Percentiles rank a stretch among this genome's conserved stretches.
Evolutionary conservation across 148 eudicot species (phyloP).

Genomic region (Agrostemma githago): DNA sequence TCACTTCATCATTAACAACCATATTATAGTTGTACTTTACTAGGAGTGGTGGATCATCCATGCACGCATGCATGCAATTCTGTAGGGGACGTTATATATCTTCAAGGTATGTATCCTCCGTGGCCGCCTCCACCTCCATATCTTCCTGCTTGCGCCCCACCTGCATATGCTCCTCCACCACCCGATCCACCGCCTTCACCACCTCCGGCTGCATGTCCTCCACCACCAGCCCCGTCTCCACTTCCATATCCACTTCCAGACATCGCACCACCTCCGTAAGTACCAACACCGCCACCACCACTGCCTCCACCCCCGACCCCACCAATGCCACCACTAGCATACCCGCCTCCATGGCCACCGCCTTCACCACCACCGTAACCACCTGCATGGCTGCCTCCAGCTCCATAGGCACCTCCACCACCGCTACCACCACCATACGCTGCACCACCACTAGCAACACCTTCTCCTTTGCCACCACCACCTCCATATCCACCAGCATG

Average conservation of each 20-base stretch:
- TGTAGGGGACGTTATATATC: neutral
- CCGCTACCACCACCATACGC: slow-evolving; percentile 25
- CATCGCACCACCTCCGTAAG: slow-evolving; percentile 20
- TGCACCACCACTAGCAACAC: slow-evolving; percentile 10
- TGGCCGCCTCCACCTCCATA: slow-evolving; percentile 28
- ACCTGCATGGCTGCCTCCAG: slow-evolving; percentile 24
- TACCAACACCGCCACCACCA: slow-evolving; percentile 36
- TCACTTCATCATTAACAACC: slow-evolving; percentile 1
- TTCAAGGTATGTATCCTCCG: slow-evolving; percentile 19
- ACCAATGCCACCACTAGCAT: slow-evolving; percentile 24
- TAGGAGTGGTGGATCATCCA: neutral
- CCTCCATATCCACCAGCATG: slow-evolving; percentile 24
- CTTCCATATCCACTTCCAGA: slow-evolving; percentile 22
- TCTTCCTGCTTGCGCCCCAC: slow-evolving; percentile 27
- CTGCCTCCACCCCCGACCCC: slow-evolving; percentile 29
- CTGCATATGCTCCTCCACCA: slow-evolving; percentile 26
- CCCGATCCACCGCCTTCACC: slow-evolving; percentile 35
- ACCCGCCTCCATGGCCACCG: slow-evolving; percentile 28
- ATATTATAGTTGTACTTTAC: neutral
- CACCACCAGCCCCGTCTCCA: slow-evolving; percentile 23
- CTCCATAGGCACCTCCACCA: slow-evolving; percentile 20
- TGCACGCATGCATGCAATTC: slow-evolving; percentile 1
- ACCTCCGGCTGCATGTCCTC: slow-evolving; percentile 23
- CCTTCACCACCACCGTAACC: slow-evolving; percentile 31
- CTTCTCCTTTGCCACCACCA: slow-evolving; percentile 21